phyloP scores from a whole-genome alignment of 2,329 filamentous ascomycete species.

The Alternaria solani region DNA sequence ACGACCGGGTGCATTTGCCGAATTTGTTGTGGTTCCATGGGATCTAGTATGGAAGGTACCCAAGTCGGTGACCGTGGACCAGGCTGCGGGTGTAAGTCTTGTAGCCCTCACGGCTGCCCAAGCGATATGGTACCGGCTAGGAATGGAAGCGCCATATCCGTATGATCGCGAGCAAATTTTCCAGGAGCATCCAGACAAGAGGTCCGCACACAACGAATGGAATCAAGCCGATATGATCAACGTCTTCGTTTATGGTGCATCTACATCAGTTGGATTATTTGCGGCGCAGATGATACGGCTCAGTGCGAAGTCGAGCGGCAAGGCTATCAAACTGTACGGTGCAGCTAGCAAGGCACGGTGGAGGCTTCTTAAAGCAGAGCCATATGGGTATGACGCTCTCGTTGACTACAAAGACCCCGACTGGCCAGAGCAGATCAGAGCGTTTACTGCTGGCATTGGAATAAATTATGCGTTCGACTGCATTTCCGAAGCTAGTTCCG shows the following conservation, averaged over 20 bases:
- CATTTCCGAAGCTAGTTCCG: conserved; percentile 52
- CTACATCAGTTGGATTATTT: conserved; percentile 47
- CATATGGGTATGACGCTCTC: conserved; percentile 35
- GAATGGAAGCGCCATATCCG: conserved; percentile 47
- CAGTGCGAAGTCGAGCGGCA: conserved; percentile 4
- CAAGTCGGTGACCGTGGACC: conserved; percentile 40
- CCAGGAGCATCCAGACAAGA: conserved; percentile 23
- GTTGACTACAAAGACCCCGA: background rate
- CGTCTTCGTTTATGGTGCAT: conserved; percentile 46
- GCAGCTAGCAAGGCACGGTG: conserved; percentile 18
- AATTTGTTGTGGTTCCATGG: conserved; percentile 48
- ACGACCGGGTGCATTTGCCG: conserved; percentile 57
- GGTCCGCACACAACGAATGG: background rate
- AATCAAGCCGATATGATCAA: conserved; percentile 9
- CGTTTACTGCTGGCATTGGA: conserved; percentile 19
- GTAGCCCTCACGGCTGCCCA: conserved; percentile 57
- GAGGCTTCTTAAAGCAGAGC: conserved; percentile 37
- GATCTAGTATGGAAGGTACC: conserved; percentile 54
- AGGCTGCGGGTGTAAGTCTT: conserved; percentile 53
- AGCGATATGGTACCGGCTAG: conserved; percentile 51
- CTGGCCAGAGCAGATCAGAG: background rate
- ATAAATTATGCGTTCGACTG: conserved; percentile 52
- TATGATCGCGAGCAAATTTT: conserved; percentile 20
- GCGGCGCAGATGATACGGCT: conserved; percentile 43
- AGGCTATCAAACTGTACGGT: background rate